Conservation (phyloP, 1,284 basidiomycete genomes). For the Microbotryomycetes sp. region DNA sequence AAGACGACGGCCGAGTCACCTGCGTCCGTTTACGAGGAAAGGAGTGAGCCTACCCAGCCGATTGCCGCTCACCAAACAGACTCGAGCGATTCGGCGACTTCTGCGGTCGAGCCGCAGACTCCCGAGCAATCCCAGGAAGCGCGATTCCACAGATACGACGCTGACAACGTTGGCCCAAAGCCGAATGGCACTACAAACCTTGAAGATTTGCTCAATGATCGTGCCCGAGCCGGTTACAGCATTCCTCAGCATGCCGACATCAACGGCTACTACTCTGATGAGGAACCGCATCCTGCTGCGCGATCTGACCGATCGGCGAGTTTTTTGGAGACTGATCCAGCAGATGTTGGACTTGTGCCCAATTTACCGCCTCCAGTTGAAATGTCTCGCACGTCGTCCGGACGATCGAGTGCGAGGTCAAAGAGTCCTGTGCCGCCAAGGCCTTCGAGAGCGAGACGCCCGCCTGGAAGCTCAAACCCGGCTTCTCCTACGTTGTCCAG, state of each 20-base stretch:
- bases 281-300: neutral
- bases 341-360: neutral
- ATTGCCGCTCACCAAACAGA: neutral
- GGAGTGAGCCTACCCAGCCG: neutral
- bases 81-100: neutral
- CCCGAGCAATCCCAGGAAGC: neutral
- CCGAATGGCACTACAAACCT: neutral
- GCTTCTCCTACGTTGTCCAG: neutral
- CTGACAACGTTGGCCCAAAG: neutral
- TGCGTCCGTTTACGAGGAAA: neutral
- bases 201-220: neutral
- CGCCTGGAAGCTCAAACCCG: neutral
- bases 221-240: neutral
- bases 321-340: neutral
- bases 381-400: neutral
- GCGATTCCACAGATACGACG: neutral
- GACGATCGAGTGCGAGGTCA: neutral
- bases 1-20: neutral
- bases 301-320: too few relatives aligned
- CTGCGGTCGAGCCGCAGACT: neutral
- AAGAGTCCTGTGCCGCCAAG: neutral
- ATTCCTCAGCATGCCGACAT: neutral
- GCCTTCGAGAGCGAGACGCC: neutral
- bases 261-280: neutral
- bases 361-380: neutral